Base-by-base conservation (phyloP, 257 asterid genomes). In the Petunia axillaris region DNA sequence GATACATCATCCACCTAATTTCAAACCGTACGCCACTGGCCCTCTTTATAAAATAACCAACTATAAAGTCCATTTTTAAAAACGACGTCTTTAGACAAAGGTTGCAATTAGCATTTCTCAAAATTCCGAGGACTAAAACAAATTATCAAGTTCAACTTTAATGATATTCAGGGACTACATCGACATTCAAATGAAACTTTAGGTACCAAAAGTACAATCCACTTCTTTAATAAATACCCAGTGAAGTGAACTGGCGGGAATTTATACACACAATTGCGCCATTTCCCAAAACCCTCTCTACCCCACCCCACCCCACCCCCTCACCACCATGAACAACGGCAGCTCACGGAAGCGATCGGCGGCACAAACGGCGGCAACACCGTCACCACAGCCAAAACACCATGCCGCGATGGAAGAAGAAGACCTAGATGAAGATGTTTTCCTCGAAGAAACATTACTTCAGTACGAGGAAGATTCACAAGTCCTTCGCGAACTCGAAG, bases 391-490 rank as follows among this genome's bases (percentile, higher is more conserved):
- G 63, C 67, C 78, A 76, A 94, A 92, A 83, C 91, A 89, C 9
- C 97, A 87, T 15, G 91, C 91, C 3, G n/a, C 83, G 8, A 70
- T 83, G 85, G 98, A 91, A 71, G 98, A 92, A 16, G 99, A 96
- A 82, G 98, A 94, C 76, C 73, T 91, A 1, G 98, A 93, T 79
- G 99, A 94, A 84, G 99, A 96, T 74, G 87, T 92, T 7, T 93
- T 91, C 86, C 86, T 92, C 79, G 98, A 93, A 74, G 98, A 96
- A 89, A 89, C 93, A 87, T 89, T 91, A 77, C 91, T 95, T 55
- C 97, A 90, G 76, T 82, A 70, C 85, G 96, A 96, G 82, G 94
- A 92, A 71, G 92, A 91, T 75, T 68, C 88, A 16, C 92, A 86
- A 67, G 81, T 83, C 15, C 86, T 87, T 50, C 89, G 87, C 38